These are phyloP conservation scores for Fusarium pseudonygamai DNA, from an alignment of 2,329 filamentous ascomycete genomes.

Conservation along the genomic window DNA sequence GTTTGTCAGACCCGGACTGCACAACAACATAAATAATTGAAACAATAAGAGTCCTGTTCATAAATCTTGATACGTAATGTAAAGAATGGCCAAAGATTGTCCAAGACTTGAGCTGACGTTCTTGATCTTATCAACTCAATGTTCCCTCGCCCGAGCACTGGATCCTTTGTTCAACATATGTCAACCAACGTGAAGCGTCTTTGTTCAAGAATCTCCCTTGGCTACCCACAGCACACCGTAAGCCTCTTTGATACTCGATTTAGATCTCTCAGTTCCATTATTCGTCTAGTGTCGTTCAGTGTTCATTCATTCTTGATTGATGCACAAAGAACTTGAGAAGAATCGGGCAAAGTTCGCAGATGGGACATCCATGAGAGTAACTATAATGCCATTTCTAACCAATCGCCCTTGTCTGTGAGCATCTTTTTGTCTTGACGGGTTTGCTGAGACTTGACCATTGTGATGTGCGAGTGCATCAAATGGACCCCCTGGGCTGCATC, in stretches of 20 bases:
- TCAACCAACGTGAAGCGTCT: conserved; percentile 6
- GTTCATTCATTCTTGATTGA: not conserved
- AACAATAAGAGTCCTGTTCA: not conserved
- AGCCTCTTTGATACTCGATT: conserved; percentile 10
- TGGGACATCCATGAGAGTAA: not conserved
- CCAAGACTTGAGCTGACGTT: not conserved
- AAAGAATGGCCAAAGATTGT: not conserved
- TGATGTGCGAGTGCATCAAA: not conserved
- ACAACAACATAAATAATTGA: not conserved
- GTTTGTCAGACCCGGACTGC: not conserved
- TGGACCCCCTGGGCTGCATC: not conserved
- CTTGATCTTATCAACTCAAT: conserved; percentile 13
- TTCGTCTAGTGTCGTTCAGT: not conserved
- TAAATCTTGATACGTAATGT: not conserved
- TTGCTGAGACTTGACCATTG: not conserved
- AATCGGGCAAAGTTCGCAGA: not conserved
- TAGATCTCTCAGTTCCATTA: conserved; percentile 6
- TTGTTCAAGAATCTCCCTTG: conserved; percentile 5
- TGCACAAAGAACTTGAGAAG: conserved; percentile 16
- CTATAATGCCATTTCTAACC: not conserved
- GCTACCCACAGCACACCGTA: not conserved
- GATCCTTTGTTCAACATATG: conserved; percentile 11
- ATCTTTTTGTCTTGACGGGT: not conserved
- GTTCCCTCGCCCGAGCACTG: not conserved
- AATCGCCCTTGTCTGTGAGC: not conserved